Percentiles rank a stretch among this genome's conserved stretches.
These are phyloP conservation scores for Aspergillus uvarum DNA, from an alignment of 2,329 filamentous ascomycete species.

Conservation along the genomic window DNA sequence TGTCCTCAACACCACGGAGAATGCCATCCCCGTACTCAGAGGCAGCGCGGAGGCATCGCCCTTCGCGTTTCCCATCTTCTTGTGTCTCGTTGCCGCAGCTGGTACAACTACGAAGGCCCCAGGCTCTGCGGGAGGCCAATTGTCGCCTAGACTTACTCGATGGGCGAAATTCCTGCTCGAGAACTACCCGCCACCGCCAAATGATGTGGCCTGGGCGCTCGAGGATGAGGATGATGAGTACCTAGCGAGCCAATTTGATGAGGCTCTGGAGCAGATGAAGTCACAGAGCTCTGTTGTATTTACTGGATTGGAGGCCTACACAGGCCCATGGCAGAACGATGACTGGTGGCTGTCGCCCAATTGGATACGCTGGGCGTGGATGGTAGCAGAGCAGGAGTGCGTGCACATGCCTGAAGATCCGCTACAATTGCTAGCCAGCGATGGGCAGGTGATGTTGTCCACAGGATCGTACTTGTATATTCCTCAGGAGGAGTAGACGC, in stretches of 20 bases:
- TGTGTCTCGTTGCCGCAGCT: conserved; percentile 35
- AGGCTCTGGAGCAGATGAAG: conserved; percentile 22
- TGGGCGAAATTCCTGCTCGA: conserved; percentile 40
- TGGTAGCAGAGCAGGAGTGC: conserved; percentile 41
- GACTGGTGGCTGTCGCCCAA: conserved; percentile 39
- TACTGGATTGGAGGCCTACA: conserved; percentile 16
- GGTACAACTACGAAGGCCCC: conserved; percentile 15
- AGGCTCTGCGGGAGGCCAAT: conserved; percentile 14
- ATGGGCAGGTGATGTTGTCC: conserved; percentile 23
- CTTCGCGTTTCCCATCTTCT: conserved; percentile 33
- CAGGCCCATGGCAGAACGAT: conserved; percentile 23
- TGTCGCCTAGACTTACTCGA: conserved; percentile 34
- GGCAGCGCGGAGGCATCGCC: conserved; percentile 24
- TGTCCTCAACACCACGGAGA: conserved; percentile 22
- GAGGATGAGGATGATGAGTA: conserved; percentile 31
- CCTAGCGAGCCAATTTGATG: conserved; percentile 23
- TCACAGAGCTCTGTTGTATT: conserved; percentile 14
- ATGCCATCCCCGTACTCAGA: conserved; percentile 18
- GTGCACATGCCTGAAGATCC: conserved; percentile 38
- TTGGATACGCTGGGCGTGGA: conserved; percentile 46
- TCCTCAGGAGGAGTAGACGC: conserved; percentile 25
- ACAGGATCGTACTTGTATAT: conserved; percentile 40
- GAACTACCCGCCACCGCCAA: conserved; percentile 33
- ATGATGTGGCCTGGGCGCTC: conserved; percentile 31
- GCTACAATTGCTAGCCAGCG: conserved; percentile 27